Conservation (phyloP, 352 stramenopile species). For the Pythium phragmitis region DNA sequence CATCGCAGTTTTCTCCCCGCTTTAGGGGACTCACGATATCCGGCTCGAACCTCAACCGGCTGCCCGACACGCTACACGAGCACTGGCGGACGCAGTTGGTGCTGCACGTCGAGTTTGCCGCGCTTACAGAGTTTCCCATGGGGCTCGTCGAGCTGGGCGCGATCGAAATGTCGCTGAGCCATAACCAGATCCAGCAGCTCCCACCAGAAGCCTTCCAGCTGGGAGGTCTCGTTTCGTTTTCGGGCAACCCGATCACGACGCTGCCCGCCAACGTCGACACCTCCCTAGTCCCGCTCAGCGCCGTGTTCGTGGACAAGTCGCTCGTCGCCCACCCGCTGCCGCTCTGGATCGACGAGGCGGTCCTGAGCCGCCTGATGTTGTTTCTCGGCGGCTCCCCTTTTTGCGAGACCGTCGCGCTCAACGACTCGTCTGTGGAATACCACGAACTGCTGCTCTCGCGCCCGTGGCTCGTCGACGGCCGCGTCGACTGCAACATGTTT, state of each 20-base stretch:
- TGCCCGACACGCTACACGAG: slow-evolving; percentile 12
- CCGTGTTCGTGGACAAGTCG: not conserved
- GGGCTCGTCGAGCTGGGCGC: not conserved
- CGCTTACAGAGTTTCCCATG: not conserved
- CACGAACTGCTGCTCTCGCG: not conserved
- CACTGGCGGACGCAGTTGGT: slow-evolving; percentile 7
- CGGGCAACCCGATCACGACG: slow-evolving; percentile 4
- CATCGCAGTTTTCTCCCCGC: slow-evolving; percentile 1
- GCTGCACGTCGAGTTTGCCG: slow-evolving; percentile 8
- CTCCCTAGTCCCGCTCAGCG: too few relatives aligned
- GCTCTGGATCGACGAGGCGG: slow-evolving; percentile 7
- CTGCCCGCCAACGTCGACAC: not conserved
- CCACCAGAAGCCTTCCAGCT: slow-evolving; percentile 9
- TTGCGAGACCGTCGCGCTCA: not conserved
- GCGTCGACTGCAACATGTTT: slow-evolving; percentile 1
- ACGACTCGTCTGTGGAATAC: not conserved
- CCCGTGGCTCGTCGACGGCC: not conserved
- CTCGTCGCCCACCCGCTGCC: not conserved
- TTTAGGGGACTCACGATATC: slow-evolving; percentile 21
- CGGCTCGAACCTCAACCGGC: slow-evolving; percentile 14
- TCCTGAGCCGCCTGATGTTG: not conserved
- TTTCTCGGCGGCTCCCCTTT: slow-evolving; percentile 5
- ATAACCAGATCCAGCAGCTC: slow-evolving; percentile 5
- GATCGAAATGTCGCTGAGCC: slow-evolving; percentile 4
- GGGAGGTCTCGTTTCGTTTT: not conserved